Evolutionary conservation across 1,284 basidiomycete species (phyloP).

Genomic region (Inonotus hispidus): DNA sequence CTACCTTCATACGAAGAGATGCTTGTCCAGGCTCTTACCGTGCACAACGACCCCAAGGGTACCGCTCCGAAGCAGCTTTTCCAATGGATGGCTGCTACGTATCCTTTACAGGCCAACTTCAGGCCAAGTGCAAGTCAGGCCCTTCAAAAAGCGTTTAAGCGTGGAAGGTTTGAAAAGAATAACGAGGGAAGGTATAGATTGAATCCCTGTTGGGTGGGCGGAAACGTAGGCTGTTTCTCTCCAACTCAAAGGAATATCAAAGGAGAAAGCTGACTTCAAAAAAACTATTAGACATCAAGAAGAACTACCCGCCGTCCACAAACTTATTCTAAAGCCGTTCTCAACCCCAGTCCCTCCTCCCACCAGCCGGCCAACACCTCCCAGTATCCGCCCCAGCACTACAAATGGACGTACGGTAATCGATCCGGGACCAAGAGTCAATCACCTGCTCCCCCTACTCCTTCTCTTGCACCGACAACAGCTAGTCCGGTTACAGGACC

Average conservation of each 20-base stretch:
- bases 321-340: conserved; percentile 28
- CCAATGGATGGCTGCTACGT: conserved; percentile 70
- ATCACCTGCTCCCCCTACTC: not conserved
- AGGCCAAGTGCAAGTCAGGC: conserved; percentile 80
- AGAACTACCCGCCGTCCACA: conserved; percentile 66
- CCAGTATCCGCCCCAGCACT: conserved; percentile 10
- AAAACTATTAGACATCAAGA: conserved; percentile 46
- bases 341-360: conserved; percentile 19
- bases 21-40: conserved; percentile 71
- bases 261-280: conserved; percentile 3
- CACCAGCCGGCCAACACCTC: conserved; percentile 10
- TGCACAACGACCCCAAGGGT: conserved; percentile 56
- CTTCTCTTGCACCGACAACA: not conserved
- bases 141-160: conserved; percentile 72
- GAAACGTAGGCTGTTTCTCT: conserved; percentile 46
- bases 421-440: not conserved
- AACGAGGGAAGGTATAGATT: conserved; percentile 64
- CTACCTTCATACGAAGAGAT: conserved; percentile 82
- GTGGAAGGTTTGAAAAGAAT: conserved; percentile 70
- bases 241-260: not conserved
- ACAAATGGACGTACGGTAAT: conserved; percentile 10
- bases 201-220: conserved; percentile 73
- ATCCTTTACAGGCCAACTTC: conserved; percentile 82
- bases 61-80: conserved; percentile 75
- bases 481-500: not conserved